Percentiles rank a stretch among this genome's conserved stretches.
Evolutionary conservation across 2,329 filamentous ascomycete species (phyloP).

Genomic region (Proliferodiscus dingleyae): DNA sequence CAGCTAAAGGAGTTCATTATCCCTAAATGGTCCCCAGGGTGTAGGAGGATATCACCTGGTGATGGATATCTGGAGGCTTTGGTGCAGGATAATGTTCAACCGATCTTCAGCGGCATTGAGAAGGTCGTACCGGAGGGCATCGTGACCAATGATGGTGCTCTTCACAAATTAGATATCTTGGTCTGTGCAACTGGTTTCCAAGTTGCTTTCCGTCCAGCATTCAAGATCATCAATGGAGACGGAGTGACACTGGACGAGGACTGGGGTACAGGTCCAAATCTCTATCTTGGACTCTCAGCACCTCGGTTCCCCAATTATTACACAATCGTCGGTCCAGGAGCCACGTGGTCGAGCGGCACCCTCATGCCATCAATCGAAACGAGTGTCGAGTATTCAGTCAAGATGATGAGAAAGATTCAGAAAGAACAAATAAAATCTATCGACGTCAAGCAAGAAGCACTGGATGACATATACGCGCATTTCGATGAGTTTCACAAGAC

Average conservation of each 20-base stretch:
- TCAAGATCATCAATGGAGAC: slow-evolving; percentile 25
- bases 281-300: slow-evolving; percentile 22
- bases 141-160: slow-evolving; percentile 37
- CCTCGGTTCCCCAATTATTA: slow-evolving; percentile 22
- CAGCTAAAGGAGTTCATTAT: too few relatives aligned
- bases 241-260: slow-evolving; percentile 22
- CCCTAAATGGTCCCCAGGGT: too few relatives aligned
- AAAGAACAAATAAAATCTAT: too few relatives aligned
- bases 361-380: too few relatives aligned
- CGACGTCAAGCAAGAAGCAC: too few relatives aligned
- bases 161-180: slow-evolving; percentile 31
- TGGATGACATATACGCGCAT: too few relatives aligned
- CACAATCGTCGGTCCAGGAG: slow-evolving; percentile 2
- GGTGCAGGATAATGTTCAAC: slow-evolving; percentile 40
- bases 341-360: too few relatives aligned
- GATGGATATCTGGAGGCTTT: slow-evolving; percentile 40
- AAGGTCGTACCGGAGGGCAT: slow-evolving; percentile 42
- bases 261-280: slow-evolving; percentile 13
- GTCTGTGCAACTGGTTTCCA: slow-evolving; percentile 33
- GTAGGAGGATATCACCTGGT: slow-evolving; percentile 37
- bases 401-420: too few relatives aligned
- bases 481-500: too few relatives aligned
- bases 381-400: too few relatives aligned
- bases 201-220: slow-evolving; percentile 28
- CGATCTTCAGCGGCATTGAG: slow-evolving; percentile 27